Base-by-base conservation (phyloP, 208 protist genomes). In the Leishmania amazonensis region DNA sequence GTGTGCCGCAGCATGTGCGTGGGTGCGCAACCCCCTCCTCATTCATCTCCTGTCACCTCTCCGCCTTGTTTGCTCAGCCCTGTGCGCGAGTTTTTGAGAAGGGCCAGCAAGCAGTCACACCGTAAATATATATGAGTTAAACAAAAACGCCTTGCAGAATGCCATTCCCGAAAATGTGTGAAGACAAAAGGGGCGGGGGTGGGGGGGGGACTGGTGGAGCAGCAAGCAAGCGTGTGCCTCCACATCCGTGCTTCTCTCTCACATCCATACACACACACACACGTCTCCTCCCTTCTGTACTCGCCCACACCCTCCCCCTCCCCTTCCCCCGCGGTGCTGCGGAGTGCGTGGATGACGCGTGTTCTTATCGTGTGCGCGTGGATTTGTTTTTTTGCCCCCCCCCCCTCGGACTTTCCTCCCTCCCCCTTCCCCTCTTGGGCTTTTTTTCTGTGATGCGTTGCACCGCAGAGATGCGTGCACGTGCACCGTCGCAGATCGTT, bases 201-300 rank as follows among this genome's bases (percentile, higher is more conserved):
- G 28, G 40, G 31, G 28, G 40, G 31, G 49, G 19, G 45, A 45
- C 7, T 11, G 68, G 5, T 6, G 51, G 24, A 76, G 24, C 53
- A 76, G 73, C 53, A 15, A 31, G 71, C 71, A 57, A 47, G 38
- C 42, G 75, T 78, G 57, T 78, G 75, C 40, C 28, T 67, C 31
- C 75, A 78, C 57, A 78, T 62, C 24, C 35, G 49, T 76, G 73
- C 53, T 76, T 70, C 75, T 68, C 45, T 47, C n/a, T 31, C 58
- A 31, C 28, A 31, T 28, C 9, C 60, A 35, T 0, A 28, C n/a
- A 28, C 60, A 38, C n/a, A 28, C 60, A 38, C 28, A 38, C 60
- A 9, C 15, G 60, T 65, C n/a, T 35, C 28, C 60, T 65, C 4
- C 11, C 40, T n/a, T 73, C 42, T n/a, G 24, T 62, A 5, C 24